Percentiles rank a stretch among this genome's conserved stretches.
These are phyloP conservation scores for Fragilariopsis cylindrus DNA, from an alignment of 108 stramenopile species.

Conservation along the genomic window DNA sequence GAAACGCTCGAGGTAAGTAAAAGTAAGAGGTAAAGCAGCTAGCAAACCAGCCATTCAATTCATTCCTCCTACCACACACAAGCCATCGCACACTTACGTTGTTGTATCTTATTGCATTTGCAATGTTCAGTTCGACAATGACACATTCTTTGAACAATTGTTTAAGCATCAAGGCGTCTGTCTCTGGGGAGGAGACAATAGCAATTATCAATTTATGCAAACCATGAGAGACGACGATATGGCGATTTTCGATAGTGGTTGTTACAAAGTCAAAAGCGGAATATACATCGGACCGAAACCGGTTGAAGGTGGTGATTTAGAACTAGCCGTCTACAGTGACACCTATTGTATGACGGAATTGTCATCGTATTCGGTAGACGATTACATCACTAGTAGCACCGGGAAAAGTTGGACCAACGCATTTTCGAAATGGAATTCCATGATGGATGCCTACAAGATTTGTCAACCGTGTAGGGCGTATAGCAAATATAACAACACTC, in stretches of 20 bases:
- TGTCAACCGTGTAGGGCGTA: conserved; percentile 53
- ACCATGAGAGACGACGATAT: background rate
- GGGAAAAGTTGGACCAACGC: background rate
- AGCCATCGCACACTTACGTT: too few species aligned
- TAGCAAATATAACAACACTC: background rate
- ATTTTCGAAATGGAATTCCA: conserved; percentile 27
- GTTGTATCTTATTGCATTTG: conserved; percentile 23
- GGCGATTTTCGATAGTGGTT: background rate
- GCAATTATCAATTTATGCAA: conserved; percentile 22
- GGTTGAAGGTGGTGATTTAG: conserved; percentile 25
- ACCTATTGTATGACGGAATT: conserved; percentile 15
- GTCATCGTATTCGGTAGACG: conserved; percentile 13
- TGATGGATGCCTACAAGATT: conserved; percentile 35
- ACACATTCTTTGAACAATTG: conserved; percentile 21
- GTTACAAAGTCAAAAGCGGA: background rate
- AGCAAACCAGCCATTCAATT: background rate
- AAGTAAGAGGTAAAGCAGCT: conserved; percentile 54
- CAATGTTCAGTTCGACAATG: conserved; percentile 9
- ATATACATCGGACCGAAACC: conserved; percentile 29
- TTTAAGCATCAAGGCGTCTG: background rate
- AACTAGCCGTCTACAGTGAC: conserved; percentile 34
- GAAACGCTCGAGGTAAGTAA: conserved; percentile 28
- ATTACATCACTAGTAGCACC: conserved; percentile 5
- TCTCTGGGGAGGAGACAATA: conserved; percentile 28
- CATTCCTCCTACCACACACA: too few species aligned